Conservation (phyloP, 1,284 basidiomycete genomes). For the Xerocomus amazonicus region DNA sequence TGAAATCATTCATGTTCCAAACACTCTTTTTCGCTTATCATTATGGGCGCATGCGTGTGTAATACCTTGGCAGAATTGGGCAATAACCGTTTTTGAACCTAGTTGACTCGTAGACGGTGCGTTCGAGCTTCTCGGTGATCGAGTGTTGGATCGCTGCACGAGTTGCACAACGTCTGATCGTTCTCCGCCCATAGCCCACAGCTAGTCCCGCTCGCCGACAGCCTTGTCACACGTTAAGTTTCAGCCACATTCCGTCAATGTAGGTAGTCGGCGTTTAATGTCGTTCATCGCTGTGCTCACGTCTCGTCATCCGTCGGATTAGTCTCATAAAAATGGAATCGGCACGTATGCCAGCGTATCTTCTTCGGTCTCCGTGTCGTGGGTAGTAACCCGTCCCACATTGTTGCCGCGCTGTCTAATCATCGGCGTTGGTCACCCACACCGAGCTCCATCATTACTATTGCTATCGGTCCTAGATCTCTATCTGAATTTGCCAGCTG, state of each 20-base stretch:
- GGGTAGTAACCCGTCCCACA: not conserved
- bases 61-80: too few species aligned
- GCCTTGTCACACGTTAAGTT: not conserved
- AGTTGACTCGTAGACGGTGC: too few species aligned
- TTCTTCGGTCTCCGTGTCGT: not conserved
- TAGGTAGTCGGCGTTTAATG: not conserved
- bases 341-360: not conserved
- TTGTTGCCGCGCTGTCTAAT: not conserved
- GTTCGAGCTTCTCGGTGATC: too few species aligned
- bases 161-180: too few species aligned
- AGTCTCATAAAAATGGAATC: not conserved
- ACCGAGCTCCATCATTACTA: not conserved
- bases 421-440: not conserved
- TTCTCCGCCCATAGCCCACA: too few species aligned
- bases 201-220: too few species aligned
- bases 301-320: not conserved
- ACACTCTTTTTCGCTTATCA: too few species aligned
- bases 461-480: not conserved
- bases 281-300: not conserved
- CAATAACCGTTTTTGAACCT: too few species aligned
- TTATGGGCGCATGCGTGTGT: too few species aligned
- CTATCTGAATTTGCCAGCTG: slow-evolving; percentile 3
- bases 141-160: too few species aligned
- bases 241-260: not conserved
- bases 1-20: too few species aligned